Percentiles rank a stretch among this genome's conserved stretches.
Evolutionary conservation across 495 filamentous ascomycete genomes (phyloP).

Genomic region (Daldinia bambusicola): DNA sequence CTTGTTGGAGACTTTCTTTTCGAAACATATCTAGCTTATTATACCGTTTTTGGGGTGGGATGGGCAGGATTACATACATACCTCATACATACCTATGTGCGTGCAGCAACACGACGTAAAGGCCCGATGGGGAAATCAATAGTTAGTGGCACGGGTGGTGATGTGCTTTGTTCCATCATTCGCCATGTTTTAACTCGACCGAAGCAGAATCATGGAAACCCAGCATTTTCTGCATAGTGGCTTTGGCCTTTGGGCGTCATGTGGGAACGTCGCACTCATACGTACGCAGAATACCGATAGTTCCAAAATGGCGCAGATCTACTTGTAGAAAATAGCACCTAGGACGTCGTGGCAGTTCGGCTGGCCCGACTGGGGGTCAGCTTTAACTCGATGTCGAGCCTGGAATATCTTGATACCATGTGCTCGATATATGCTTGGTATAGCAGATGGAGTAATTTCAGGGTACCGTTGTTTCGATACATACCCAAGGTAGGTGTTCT

Average conservation of each 20-base stretch:
- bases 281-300: background rate
- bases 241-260: constrained; percentile 21
- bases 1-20: background rate
- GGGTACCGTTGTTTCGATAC: background rate
- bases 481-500: background rate
- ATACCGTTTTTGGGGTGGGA: constrained; percentile 21
- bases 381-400: background rate
- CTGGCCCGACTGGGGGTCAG: background rate
- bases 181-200: constrained; percentile 18
- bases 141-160: constrained; percentile 2
- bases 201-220: constrained; percentile 19
- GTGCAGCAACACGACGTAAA: background rate
- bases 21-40: constrained; percentile 34
- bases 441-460: background rate
- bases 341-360: background rate
- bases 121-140: constrained; percentile 25
- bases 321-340: background rate
- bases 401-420: background rate
- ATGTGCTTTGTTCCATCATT: constrained; percentile 21
- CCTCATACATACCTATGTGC: no score
- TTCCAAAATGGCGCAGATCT: background rate
- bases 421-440: background rate
- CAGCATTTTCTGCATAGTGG: background rate
- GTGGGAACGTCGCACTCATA: constrained; percentile 3
- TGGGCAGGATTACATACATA: background rate